Percentiles rank a stretch among this genome's conserved stretches.
phyloP scores from a whole-genome alignment of 2,329 filamentous ascomycete species.

The Trematosphaeria pertusa region DNA sequence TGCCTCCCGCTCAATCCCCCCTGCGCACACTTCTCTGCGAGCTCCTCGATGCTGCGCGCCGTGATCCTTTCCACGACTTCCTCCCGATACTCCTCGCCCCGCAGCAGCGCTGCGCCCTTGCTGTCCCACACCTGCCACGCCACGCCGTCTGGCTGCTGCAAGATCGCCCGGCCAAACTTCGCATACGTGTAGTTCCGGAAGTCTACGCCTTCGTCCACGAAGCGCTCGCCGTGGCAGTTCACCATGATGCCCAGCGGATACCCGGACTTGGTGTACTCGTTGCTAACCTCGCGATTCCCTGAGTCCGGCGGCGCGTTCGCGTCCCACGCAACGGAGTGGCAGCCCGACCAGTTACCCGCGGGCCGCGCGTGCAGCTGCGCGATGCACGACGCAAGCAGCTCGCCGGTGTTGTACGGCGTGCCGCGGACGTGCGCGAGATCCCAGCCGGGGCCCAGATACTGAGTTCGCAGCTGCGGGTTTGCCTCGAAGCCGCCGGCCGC shows the following conservation, averaged over 20 bases:
- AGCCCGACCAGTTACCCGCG: conserved; percentile 68
- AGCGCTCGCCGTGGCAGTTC: conserved; percentile 64
- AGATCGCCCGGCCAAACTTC: conserved; percentile 67
- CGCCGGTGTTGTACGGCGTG: conserved; percentile 70
- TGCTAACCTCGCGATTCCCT: conserved; percentile 66
- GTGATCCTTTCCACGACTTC: conserved; percentile 63
- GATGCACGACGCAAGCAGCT: conserved; percentile 63
- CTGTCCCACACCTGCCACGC: conserved; percentile 73
- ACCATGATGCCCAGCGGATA: conserved; percentile 72
- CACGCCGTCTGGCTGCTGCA: conserved; percentile 64
- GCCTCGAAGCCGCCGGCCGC: conserved; percentile 71
- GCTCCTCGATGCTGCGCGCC: conserved; percentile 60
- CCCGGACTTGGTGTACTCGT: conserved; percentile 73
- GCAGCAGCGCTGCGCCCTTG: conserved; percentile 59
- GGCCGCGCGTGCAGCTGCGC: conserved; percentile 58
- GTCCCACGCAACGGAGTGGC: conserved; percentile 71
- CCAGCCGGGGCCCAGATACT: conserved; percentile 67
- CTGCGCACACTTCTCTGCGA: conserved; percentile 58
- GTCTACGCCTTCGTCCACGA: conserved; percentile 72
- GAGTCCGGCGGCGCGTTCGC: conserved; percentile 62
- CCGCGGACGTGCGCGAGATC: conserved; percentile 68
- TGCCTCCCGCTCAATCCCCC: conserved; percentile 57
- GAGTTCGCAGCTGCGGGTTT: conserved; percentile 62
- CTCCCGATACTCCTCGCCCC: conserved; percentile 67
- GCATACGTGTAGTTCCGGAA: conserved; percentile 73